Conservation (phyloP, 352 stramenopile species). For the Phytophthora kernoviae region DNA sequence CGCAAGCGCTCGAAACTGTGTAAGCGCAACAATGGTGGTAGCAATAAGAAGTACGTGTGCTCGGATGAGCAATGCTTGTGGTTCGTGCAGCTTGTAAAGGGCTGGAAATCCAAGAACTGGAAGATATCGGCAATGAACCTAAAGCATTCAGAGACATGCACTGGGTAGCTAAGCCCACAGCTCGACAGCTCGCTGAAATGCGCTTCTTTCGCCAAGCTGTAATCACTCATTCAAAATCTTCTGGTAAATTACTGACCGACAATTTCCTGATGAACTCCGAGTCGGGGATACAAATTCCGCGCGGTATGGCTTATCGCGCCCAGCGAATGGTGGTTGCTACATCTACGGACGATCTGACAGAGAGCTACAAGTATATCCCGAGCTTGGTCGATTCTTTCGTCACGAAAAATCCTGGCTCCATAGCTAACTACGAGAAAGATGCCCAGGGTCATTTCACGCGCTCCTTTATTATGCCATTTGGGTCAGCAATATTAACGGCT, state of each 20-base stretch:
- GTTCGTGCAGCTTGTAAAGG: conserved; percentile 83
- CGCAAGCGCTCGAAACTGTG: conserved; percentile 80
- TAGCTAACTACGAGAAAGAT: conserved; percentile 66
- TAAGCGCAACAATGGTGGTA: conserved; percentile 81
- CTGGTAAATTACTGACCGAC: conserved; percentile 80
- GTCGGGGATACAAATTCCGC: conserved; percentile 67
- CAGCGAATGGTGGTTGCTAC: conserved; percentile 68
- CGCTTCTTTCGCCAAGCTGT: conserved; percentile 77
- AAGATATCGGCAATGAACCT: conserved; percentile 91
- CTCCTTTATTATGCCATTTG: conserved; percentile 71
- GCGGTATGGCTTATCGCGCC: conserved; percentile 74
- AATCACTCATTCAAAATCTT: conserved; percentile 79
- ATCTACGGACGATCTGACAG: conserved; percentile 74
- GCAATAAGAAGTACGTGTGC: conserved; percentile 89
- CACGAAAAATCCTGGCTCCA: conserved; percentile 74
- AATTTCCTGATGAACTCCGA: conserved; percentile 74
- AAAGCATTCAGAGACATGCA: conserved; percentile 73
- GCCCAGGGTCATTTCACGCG: conserved; percentile 68
- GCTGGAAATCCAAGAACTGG: conserved; percentile 88
- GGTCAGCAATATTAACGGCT: conserved; percentile 48
- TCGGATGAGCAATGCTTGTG: conserved; percentile 73
- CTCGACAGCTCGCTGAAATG: conserved; percentile 79
- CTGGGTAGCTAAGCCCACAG: conserved; percentile 70
- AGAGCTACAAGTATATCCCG: conserved; percentile 86
- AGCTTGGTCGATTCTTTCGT: conserved; percentile 73